A percentile compares a stretch with the other conserved stretches of the same genome.
phyloP scores from a whole-genome alignment of 306 rosid species.

The Neltuma alba region DNA sequence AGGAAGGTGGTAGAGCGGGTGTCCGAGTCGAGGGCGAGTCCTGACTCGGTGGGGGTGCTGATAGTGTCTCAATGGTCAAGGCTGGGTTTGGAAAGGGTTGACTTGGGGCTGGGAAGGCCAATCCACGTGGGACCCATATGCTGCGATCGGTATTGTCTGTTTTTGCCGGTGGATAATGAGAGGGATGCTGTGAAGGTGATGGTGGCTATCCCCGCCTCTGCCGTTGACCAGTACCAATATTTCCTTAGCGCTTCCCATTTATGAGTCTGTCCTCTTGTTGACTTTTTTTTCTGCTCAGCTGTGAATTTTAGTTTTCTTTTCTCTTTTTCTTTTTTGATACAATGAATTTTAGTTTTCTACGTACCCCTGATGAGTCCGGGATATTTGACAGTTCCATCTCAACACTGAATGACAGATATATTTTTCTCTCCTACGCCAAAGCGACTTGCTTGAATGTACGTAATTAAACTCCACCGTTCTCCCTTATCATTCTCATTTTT shows the following conservation, averaged over 20 bases:
- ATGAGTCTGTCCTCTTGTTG: neutral
- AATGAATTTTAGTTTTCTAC: neutral
- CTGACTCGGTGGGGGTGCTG: constrained; percentile 81
- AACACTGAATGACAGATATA: neutral
- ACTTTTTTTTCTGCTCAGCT: constrained; percentile 7
- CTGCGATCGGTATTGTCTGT: constrained; percentile 78
- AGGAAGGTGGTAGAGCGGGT: constrained; percentile 60
- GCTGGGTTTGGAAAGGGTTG: constrained; percentile 78
- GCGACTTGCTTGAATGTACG: too few species aligned
- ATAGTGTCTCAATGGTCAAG: constrained; percentile 93
- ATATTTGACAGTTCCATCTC: neutral
- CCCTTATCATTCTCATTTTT: too few species aligned
- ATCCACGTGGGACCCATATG: constrained; percentile 71
- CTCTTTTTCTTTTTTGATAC: too few species aligned
- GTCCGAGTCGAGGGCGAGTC: constrained; percentile 60
- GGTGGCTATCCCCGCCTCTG: constrained; percentile 76
- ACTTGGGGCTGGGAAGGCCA: constrained; percentile 70
- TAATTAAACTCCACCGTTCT: too few species aligned
- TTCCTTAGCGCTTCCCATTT: constrained; percentile 41
- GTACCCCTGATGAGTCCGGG: neutral
- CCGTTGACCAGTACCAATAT: constrained; percentile 62
- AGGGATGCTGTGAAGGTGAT: constrained; percentile 67
- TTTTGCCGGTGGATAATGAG: constrained; percentile 64
- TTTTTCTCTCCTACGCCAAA: too few species aligned
- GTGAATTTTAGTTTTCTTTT: neutral